Conservation (phyloP, 208 protist genomes). For the Leishmania major region DNA sequence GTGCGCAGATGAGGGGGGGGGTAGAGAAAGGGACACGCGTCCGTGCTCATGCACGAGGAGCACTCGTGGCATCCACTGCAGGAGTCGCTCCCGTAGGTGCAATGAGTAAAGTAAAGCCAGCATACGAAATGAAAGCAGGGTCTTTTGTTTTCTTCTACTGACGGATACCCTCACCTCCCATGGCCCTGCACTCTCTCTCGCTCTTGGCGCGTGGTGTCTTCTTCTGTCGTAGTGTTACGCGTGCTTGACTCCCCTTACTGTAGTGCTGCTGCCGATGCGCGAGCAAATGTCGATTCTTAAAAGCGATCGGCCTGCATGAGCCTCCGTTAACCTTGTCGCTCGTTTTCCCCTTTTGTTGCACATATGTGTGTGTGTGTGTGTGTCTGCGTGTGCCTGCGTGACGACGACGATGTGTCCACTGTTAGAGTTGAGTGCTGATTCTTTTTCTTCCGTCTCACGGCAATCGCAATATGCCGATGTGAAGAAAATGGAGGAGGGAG, state of each 20-base stretch:
- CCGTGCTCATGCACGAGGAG: neutral
- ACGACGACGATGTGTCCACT: neutral
- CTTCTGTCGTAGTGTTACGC: neutral
- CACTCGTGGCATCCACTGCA: neutral
- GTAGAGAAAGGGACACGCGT: neutral
- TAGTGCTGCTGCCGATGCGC: neutral
- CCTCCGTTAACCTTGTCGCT: neutral
- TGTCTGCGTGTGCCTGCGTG: neutral
- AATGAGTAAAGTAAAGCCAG: neutral
- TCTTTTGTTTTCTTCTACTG: neutral
- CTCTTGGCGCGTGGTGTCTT: neutral
- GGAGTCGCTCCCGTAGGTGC: no score
- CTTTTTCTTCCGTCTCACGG: neutral
- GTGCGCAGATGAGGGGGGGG: neutral
- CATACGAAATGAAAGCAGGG: neutral
- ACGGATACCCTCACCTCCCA: neutral
- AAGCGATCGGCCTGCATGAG: neutral
- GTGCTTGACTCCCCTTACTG: neutral
- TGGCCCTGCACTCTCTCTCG: neutral
- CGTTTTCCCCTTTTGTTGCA: neutral
- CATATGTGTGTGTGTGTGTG: neutral
- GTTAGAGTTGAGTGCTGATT: neutral
- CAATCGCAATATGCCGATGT: neutral
- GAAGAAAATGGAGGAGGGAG: neutral
- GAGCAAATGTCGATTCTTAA: neutral